These are phyloP conservation scores for Daldinia bambusicola DNA, from an alignment of 495 filamentous ascomycete genomes.

Conservation along the genomic window DNA sequence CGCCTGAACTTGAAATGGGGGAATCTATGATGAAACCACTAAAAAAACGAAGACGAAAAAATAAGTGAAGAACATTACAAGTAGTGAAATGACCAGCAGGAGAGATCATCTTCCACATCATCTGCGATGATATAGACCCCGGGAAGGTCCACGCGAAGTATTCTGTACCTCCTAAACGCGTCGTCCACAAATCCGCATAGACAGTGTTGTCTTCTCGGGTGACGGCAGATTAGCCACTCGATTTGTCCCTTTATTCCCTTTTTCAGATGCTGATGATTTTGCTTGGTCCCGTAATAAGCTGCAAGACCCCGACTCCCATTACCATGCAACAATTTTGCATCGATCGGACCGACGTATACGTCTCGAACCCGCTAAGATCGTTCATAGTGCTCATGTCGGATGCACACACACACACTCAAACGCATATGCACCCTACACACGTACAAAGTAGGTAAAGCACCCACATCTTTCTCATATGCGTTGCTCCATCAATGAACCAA, in stretches of 20 bases:
- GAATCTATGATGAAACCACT: conserved; percentile 52
- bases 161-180: conserved; percentile 35
- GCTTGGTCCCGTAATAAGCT: conserved; percentile 38
- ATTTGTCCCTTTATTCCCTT: conserved; percentile 31
- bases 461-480: conserved; percentile 32
- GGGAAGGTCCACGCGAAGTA: conserved; percentile 36
- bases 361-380: conserved; percentile 37
- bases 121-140: conserved; percentile 41
- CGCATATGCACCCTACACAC: conserved; percentile 13
- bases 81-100: conserved; percentile 49
- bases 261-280: conserved; percentile 42
- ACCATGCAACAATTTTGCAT: conserved; percentile 44
- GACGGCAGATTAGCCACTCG: conserved; percentile 36
- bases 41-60: conserved; percentile 44
- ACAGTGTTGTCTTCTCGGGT: conserved; percentile 36
- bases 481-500: conserved; percentile 20
- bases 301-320: conserved; percentile 43
- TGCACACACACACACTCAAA: conserved; percentile 21
- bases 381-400: conserved; percentile 36
- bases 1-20: conserved; percentile 49
- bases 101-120: conserved; percentile 45
- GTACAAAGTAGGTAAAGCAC: conserved; percentile 19
- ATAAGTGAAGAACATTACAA: conserved; percentile 52
- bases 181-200: conserved; percentile 41
- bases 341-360: conserved; percentile 38